A percentile compares a stretch with the other conserved stretches of the same genome.
phyloP scores from a whole-genome alignment of 1,284 basidiomycete genomes.

The Sporisorium iseilematis-ciliati region DNA sequence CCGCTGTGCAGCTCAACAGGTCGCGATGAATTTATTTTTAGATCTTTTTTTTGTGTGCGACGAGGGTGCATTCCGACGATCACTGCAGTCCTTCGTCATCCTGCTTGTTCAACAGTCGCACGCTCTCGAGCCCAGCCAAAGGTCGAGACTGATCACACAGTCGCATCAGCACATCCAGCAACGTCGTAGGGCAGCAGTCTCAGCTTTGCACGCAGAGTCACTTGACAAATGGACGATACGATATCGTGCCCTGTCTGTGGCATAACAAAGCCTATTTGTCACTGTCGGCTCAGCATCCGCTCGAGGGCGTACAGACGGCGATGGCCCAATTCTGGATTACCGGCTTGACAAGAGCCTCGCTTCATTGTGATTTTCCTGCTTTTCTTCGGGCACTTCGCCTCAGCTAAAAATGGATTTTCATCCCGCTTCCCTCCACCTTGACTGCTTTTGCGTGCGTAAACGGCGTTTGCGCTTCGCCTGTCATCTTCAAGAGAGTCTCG shows the following conservation, averaged over 20 bases:
- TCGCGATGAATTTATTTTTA: slow-evolving; percentile 12
- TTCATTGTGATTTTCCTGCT: too few relatives aligned
- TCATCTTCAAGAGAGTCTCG: too few relatives aligned
- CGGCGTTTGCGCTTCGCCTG: neutral
- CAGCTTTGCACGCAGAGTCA: too few relatives aligned
- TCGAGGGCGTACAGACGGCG: neutral
- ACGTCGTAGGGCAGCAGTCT: too few relatives aligned
- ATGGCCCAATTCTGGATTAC: neutral
- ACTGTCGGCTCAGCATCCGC: neutral
- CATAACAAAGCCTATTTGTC: too few relatives aligned
- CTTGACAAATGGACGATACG: too few relatives aligned
- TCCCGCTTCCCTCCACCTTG: slow-evolving; percentile 12
- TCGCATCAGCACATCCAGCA: neutral
- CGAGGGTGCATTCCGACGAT: slow-evolving; percentile 36
- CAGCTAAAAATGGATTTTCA: too few relatives aligned
- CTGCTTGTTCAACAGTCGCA: slow-evolving; percentile 8
- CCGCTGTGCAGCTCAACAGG: too few relatives aligned
- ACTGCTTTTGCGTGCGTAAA: neutral
- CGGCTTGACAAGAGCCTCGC: too few relatives aligned
- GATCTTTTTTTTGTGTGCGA: slow-evolving; percentile 11
- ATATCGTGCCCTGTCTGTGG: too few relatives aligned
- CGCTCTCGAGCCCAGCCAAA: neutral
- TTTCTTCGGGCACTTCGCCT: too few relatives aligned
- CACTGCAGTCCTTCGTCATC: slow-evolving; percentile 36
- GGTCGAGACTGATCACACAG: neutral